Base-by-base conservation (phyloP, 306 rosid genomes). In the Begonia fuchsioides region DNA sequence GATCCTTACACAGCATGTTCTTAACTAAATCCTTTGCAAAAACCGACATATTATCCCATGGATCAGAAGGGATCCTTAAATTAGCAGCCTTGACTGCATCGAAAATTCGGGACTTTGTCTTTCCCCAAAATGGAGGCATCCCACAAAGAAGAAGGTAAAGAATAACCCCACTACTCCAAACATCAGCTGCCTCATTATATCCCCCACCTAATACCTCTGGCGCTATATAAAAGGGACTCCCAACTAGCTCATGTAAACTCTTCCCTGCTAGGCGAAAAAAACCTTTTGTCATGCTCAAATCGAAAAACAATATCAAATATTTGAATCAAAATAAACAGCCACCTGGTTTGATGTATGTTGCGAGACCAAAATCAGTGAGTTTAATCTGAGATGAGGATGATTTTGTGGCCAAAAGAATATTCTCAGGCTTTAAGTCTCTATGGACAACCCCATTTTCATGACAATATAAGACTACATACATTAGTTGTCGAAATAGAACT, bases 331-430 rank as follows among this genome's bases (percentile, higher is more conserved):
- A 19, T 19, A 19, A 4, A 19, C 4, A 19, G n/a, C n/a, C n/a
- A 80, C 88, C 88, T 12, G 90, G 84, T 57, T 71, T 70, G 64
- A 80, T 80, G 75, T 76, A 80, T 47, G 90, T 80, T 39, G 90
- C 90, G 52, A 80, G 90, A 16, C 90, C 90, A 60, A 76, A 80
- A 71, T n/a, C n/a, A n/a, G n/a, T n/a, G n/a, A n/a, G n/a, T n/a
- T n/a, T n/a, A n/a, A n/a, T n/a, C n/a, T n/a, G n/a, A n/a, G n/a
- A n/a, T n/a, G n/a, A n/a, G n/a, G n/a, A n/a, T n/a, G n/a, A n/a
- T n/a, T n/a, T n/a, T n/a, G n/a, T n/a, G n/a, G n/a, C n/a, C n/a
- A n/a, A n/a, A n/a, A n/a, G n/a, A n/a, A n/a, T n/a, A n/a, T n/a
- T n/a, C n/a, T n/a, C n/a, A n/a, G n/a, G n/a, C n/a, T n/a, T n/a